A percentile compares a stretch with the other conserved stretches of the same genome.
Conservation (phyloP, 2,329 filamentous ascomycete genomes). For the Fusarium sp. region DNA sequence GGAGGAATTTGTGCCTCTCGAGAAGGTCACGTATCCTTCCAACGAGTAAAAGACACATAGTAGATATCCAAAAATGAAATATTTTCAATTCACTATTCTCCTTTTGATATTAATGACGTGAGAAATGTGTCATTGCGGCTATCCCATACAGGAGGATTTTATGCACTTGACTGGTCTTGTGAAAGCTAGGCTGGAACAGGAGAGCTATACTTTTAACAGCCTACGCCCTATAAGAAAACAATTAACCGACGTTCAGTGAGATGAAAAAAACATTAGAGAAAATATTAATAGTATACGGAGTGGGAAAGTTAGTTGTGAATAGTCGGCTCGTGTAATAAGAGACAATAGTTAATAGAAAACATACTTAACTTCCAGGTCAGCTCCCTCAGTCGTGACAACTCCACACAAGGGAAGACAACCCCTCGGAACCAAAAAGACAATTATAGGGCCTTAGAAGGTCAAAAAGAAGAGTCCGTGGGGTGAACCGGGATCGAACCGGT, state of each 20-base stretch:
- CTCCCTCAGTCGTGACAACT: neutral
- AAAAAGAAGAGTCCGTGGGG: neutral
- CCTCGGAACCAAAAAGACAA: neutral
- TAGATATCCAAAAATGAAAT: neutral
- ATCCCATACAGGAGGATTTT: no score
- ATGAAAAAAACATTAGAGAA: neutral
- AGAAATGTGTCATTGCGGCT: no score
- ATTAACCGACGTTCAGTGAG: neutral
- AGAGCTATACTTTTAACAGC: no score
- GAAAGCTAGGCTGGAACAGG: neutral
- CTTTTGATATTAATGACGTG: no score
- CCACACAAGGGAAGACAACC: neutral
- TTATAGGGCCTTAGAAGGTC: neutral
- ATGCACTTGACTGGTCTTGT: no score
- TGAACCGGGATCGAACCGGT: conserved; percentile 7
- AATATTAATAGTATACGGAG: neutral
- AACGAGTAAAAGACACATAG: conserved; percentile 14
- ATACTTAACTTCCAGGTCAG: neutral
- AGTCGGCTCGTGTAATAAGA: neutral
- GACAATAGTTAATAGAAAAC: neutral
- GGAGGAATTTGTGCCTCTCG: conserved; percentile 70
- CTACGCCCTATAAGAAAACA: no score
- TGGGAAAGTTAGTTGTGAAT: neutral
- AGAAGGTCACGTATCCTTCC: conserved; percentile 31
- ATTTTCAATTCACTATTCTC: neutral